Evolutionary conservation across 495 filamentous ascomycete genomes (phyloP).

Genomic region (Cercophora samala): DNA sequence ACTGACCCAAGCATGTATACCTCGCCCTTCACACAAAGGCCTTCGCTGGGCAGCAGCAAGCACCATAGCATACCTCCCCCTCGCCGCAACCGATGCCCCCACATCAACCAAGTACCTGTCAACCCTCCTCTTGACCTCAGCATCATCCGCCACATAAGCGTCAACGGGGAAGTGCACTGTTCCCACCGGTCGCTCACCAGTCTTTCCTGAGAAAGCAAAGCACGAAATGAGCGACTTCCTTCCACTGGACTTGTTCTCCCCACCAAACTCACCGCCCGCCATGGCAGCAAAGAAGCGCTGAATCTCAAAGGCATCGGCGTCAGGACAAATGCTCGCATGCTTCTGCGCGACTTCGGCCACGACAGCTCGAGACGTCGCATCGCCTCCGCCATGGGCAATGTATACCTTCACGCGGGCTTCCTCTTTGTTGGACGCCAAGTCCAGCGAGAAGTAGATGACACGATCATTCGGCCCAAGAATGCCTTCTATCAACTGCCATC

Average conservation of each 20-base stretch:
- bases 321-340: constrained; percentile 17
- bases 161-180: constrained; percentile 10
- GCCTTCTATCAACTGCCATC: constrained; percentile 15
- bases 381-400: constrained; percentile 16
- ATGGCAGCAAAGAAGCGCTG: constrained; percentile 22
- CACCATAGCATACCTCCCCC: constrained; percentile 6
- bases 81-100: background rate
- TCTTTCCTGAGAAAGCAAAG: constrained; percentile 6
- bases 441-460: constrained; percentile 19
- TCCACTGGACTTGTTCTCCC: background rate
- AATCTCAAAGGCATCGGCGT: constrained; percentile 23
- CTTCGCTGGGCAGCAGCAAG: constrained; percentile 19
- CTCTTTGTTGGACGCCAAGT: constrained; percentile 12
- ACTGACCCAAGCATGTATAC: constrained; percentile 25
- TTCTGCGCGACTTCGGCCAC: constrained; percentile 18
- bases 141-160: constrained; percentile 3
- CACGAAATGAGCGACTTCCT: constrained; percentile 8
- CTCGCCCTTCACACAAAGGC: constrained; percentile 8
- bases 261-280: constrained; percentile 15
- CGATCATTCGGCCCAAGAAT: constrained; percentile 4
- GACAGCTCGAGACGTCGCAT: constrained; percentile 6
- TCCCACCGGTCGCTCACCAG: constrained; percentile 4
- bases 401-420: constrained; percentile 21
- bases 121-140: constrained; percentile 5
- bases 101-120: background rate